These are phyloP conservation scores for Breynia disticha DNA, from an alignment of 441 rosid species.

Conservation along the genomic window DNA sequence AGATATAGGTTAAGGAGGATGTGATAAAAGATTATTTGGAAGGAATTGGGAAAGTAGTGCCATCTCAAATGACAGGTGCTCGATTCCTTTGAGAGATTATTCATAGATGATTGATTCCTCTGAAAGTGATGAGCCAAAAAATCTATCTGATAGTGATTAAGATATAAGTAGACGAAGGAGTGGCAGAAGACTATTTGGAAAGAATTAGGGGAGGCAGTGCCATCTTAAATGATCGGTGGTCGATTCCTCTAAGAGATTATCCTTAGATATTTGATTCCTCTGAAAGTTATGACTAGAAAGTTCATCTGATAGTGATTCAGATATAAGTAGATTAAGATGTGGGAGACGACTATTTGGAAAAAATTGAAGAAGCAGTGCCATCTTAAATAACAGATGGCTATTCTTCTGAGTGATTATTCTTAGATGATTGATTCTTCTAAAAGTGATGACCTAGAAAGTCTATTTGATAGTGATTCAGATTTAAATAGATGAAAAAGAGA, in stretches of 20 bases:
- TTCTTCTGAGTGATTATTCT: no score
- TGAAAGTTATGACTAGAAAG: conserved; percentile 26
- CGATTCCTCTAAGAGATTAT: conserved; percentile 46
- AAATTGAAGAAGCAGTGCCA: no score
- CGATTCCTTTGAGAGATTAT: conserved; percentile 44
- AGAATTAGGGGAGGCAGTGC: conserved; percentile 69
- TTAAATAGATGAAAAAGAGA: no score
- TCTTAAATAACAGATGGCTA: no score
- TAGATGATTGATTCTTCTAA: no score
- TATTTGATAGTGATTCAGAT: no score
- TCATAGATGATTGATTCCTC: conserved; percentile 41
- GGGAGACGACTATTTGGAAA: no score
- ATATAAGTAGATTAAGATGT: no score
- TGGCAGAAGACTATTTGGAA: conserved; percentile 74
- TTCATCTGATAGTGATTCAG: conserved; percentile 39
- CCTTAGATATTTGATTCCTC: conserved; percentile 41
- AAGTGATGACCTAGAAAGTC: no score
- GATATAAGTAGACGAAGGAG: conserved; percentile 75
- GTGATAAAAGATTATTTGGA: no score
- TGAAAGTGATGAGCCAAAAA: conserved; percentile 30
- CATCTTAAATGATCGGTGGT: conserved; percentile 47
- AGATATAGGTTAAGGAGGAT: no score
- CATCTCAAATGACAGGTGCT: conserved; percentile 46
- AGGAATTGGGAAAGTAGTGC: conserved; percentile 69
- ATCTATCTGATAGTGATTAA: conserved; percentile 35